phyloP scores from a whole-genome alignment of 768 basidiomycete genomes.

The Paxillus involutus region DNA sequence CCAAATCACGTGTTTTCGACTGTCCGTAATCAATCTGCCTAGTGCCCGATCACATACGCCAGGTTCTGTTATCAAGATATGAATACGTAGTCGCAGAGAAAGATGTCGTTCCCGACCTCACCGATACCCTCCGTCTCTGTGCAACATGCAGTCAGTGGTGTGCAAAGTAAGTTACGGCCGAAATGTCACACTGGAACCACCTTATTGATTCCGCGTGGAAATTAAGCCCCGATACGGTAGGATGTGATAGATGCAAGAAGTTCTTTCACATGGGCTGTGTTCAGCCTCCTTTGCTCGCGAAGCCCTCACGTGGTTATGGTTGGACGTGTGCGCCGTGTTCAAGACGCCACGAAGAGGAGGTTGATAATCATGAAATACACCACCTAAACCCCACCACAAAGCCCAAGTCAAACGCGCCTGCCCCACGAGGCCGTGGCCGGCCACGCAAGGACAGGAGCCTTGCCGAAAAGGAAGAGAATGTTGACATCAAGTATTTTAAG shows the following conservation, averaged over 20 bases:
- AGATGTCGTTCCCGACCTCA: conserved; percentile 88
- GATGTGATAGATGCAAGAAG: conserved; percentile 88
- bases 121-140: conserved; percentile 82
- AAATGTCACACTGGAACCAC: conserved; percentile 11
- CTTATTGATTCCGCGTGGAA: conserved; percentile 24
- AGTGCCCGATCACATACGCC: conserved; percentile 84
- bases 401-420: conserved; percentile 70
- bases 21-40: conserved; percentile 14
- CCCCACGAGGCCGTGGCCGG: conserved; percentile 69
- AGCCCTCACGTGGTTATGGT: conserved; percentile 94
- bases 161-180: conserved; percentile 59
- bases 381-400: conserved; percentile 53
- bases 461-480: conserved; percentile 75
- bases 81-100: conserved; percentile 96
- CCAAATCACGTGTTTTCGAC: conserved; percentile 20
- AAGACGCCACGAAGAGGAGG: conserved; percentile 80
- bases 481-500: conserved; percentile 81
- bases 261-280: conserved; percentile 96
- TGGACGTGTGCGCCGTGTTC: conserved; percentile 98
- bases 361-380: conserved; percentile 72
- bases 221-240: conserved; percentile 76
- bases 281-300: conserved; percentile 84
- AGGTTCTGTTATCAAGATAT: conserved; percentile 76
- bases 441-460: conserved; percentile 74
- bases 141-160: conserved; percentile 88